phyloP scores from a whole-genome alignment of 257 asterid genomes.

The Solanum lycopersicoides region DNA sequence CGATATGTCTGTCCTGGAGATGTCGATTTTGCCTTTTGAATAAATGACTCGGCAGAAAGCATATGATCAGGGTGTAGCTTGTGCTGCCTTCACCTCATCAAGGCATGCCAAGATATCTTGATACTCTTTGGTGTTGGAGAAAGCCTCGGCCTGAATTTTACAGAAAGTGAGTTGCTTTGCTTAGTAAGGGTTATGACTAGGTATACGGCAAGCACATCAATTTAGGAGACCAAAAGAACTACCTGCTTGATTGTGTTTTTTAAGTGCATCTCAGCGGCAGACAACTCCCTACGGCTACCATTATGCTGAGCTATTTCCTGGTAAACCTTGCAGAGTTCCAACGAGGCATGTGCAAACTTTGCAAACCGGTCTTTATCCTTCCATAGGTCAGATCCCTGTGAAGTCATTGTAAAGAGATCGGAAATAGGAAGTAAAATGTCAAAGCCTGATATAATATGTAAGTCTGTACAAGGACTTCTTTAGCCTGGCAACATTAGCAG shows the following conservation, averaged over 20 bases:
- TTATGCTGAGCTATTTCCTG: constrained; percentile 37
- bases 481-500: neutral
- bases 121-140: constrained; percentile 44
- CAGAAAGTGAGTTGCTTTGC: neutral
- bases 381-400: constrained; percentile 73
- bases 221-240: neutral
- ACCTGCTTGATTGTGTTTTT: constrained; percentile 69
- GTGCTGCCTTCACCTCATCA: constrained; percentile 42
- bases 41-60: neutral
- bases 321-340: constrained; percentile 73
- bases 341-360: constrained; percentile 72
- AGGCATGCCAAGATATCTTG: constrained; percentile 50
- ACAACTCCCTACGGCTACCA: constrained; percentile 45
- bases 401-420: neutral
- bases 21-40: neutral
- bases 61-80: neutral
- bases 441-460: neutral
- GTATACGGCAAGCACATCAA: neutral
- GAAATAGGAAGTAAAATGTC: neutral
- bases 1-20: neutral
- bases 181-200: neutral
- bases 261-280: constrained; percentile 86
- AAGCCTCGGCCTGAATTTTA: constrained; percentile 33
- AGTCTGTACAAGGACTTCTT: neutral
- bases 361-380: constrained; percentile 58